A percentile compares a stretch with the other conserved stretches of the same genome.
Evolutionary conservation across 164 flowering plant genomes (phyloP).

Genomic region (Macadamia tetraphylla): DNA sequence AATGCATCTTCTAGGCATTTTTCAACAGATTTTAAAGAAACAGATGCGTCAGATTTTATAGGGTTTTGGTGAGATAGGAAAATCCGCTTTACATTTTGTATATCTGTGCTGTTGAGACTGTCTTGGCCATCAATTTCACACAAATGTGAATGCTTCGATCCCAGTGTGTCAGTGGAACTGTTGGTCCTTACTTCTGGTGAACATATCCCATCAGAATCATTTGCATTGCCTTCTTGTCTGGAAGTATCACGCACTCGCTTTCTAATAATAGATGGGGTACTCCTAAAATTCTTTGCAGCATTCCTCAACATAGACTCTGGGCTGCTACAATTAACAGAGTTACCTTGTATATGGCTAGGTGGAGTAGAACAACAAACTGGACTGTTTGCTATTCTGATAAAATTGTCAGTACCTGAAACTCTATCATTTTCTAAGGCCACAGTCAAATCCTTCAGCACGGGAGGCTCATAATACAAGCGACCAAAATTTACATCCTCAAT

Average conservation of each 20-base stretch:
- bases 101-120: slow-evolving; percentile 8
- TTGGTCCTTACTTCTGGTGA: slow-evolving; percentile 19
- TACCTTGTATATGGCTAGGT: slow-evolving; percentile 7
- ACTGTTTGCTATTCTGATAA: slow-evolving; percentile 7
- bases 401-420: slow-evolving; percentile 3
- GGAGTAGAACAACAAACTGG: slow-evolving; percentile 20
- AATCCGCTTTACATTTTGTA: slow-evolving; percentile 17
- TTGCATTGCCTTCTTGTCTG: slow-evolving; percentile 5
- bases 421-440: not conserved
- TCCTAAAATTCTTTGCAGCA: slow-evolving; percentile 35
- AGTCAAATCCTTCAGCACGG: slow-evolving; percentile 7
- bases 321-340: slow-evolving; percentile 13
- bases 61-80: slow-evolving; percentile 17
- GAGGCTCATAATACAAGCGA: slow-evolving; percentile 21
- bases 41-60: slow-evolving; percentile 2
- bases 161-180: slow-evolving; percentile 4
- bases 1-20: slow-evolving; percentile 27
- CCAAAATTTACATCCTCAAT: slow-evolving; percentile 8
- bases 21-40: slow-evolving; percentile 24
- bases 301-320: slow-evolving; percentile 40
- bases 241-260: slow-evolving; percentile 20
- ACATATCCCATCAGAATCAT: slow-evolving; percentile 8
- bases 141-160: not conserved
- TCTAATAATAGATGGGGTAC: slow-evolving; percentile 49
- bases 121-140: slow-evolving; percentile 4